Base-by-base conservation (phyloP, 164 flowering plant genomes). In the Sextonia rubra region DNA sequence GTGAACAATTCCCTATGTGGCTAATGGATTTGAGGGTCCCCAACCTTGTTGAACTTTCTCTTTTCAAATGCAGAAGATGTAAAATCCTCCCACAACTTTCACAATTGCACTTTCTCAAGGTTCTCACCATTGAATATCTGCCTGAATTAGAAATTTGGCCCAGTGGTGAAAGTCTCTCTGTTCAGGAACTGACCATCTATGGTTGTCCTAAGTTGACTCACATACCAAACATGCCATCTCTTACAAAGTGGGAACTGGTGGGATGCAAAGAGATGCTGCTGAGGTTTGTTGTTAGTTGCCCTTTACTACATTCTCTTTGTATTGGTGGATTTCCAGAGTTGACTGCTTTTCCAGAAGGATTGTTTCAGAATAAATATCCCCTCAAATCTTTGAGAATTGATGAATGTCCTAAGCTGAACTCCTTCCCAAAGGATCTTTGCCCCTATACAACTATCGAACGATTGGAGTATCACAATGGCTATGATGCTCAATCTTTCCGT, bases 1-100 rank as follows among this genome's bases (percentile, higher is more conserved):
- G 84, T 15, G 3, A 12, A 12, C n/a, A 1, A 0, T 74, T 81
- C 32, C 84, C 83, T 29, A 0, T 3, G 9, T 81, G 84, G 86
- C 25, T 65, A 60, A n/a, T 14, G 22, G 44, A 60, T 20, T 37
- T 29, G 23, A 9, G 14, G 20, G 69, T 79, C 9, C 56, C 66
- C 2, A 77, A 70, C 12, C 62, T 81, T 15, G n/a, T 49, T 12
- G 17, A 24, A 3, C 3, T 81, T 3, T 65, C 12, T 2, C 64
- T 85, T 7, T 32, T 22, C 3, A 71, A 78, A 62, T 85, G 84
- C 48, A 49, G 20, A 56, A 71, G 60, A 26, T 77, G 80, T 14
- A 15, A 55, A 3, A n/a, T 9, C 0, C 69, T 79, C 7, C 82
- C 82, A 4, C 44, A 70, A 23, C 48, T 82, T 3, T 80, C 79